Conservation (phyloP, 768 basidiomycete genomes). For the Amanita muscaria region DNA sequence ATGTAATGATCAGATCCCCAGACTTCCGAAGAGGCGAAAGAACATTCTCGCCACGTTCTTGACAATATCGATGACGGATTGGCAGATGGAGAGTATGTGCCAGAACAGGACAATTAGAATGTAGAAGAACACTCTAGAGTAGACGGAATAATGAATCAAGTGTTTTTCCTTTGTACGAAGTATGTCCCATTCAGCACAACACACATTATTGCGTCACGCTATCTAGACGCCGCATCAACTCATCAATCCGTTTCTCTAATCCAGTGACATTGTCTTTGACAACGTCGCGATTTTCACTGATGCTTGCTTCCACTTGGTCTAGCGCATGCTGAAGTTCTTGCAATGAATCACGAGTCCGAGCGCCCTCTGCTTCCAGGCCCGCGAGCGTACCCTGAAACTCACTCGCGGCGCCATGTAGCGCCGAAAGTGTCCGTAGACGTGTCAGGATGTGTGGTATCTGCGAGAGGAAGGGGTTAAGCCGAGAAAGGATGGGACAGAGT, state of each 20-base stretch:
- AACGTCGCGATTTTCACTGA: constrained; percentile 62
- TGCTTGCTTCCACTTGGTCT: constrained; percentile 60
- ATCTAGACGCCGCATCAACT: constrained; percentile 33
- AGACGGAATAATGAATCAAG: not conserved
- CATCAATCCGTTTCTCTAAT: constrained; percentile 46
- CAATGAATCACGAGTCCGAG: constrained; percentile 50
- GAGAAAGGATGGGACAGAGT: constrained; percentile 57
- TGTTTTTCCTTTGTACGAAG: too few relatives aligned
- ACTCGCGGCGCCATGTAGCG: constrained; percentile 74
- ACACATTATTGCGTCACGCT: constrained; percentile 22
- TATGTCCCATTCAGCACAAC: too few relatives aligned
- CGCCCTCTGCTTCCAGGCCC: constrained; percentile 66
- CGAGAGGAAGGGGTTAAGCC: constrained; percentile 64
- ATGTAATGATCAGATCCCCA: constrained; percentile 11
- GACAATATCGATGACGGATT: not conserved
- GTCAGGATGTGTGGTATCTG: constrained; percentile 87
- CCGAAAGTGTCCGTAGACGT: constrained; percentile 75
- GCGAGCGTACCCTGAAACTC: constrained; percentile 64
- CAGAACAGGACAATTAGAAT: not conserved
- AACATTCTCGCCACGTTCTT: constrained; percentile 11
- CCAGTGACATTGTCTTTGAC: constrained; percentile 68
- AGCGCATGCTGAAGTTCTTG: constrained; percentile 64
- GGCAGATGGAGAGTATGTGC: not conserved
- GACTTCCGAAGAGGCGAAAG: constrained; percentile 13
- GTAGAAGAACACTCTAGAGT: not conserved